Evolutionary conservation across 140 eudicot species (phyloP), one percentile per base, ranked within the genome.

Genomic region (Bidens hawaiensis): DNA sequence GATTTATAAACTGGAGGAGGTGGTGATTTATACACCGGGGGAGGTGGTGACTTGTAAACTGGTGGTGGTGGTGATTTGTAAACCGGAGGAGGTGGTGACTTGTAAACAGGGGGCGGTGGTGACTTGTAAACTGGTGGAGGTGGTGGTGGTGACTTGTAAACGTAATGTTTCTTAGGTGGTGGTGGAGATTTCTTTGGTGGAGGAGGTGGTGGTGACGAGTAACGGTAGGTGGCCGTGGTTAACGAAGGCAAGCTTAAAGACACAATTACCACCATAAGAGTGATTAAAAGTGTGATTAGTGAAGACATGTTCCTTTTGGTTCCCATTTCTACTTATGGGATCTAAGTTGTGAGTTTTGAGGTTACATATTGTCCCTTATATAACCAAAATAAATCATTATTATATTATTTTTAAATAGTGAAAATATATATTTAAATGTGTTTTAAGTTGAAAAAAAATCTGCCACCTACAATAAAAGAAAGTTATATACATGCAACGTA

Each of bases 61-160:
- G 65, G 65, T 59, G 65, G 65, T 1, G 65, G 65, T 45, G 68
- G 30, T 16, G 72, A 66, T 13, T 66, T 67, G 30, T 64, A 19
- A 1, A 60, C 51, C 1, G 66, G 52, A 11, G 51, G 51, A 0
- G 59, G 59, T 6, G 72, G 72, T 6, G 68, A 28, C 1, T 16
- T 19, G n/a, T 62, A 3, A 2, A 16, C 5, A 0, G 70, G 70
- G 0, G 70, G 70, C 0, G 70, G 70, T 17, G 70, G 72, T 36
- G 72, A 66, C 13, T 69, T 22, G 46, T 69, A 38, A 11, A 40
- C 55, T 0, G 68, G 67, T 3, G 72, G 72, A 9, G 69, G 75
- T 70, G 71, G 72, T 48, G 76, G 76, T 70, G 76, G 64, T n/a
- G 69, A 61, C 48, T 70, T 70, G 45, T 70, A 38, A 11, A 60